Conservation (phyloP, 768 basidiomycete species). For the Leucocoprinus birnbaumii region DNA sequence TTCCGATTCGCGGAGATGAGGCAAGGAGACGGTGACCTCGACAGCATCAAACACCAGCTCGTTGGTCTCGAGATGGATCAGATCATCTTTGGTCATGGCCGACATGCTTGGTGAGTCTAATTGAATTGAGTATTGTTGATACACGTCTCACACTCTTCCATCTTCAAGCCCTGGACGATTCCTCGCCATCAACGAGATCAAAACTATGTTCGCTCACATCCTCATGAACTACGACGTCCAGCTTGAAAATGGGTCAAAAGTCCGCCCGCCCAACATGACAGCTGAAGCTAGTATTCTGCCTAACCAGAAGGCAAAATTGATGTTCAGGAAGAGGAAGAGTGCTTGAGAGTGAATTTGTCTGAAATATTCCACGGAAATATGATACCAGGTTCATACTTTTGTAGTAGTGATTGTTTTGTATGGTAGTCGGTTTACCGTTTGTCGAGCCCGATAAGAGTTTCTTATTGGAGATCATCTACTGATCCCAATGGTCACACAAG, state of each 20-base stretch:
- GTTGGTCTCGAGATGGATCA: constrained; percentile 28
- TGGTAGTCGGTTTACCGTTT: too few relatives aligned
- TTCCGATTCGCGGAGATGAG: constrained; percentile 30
- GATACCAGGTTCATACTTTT: too few relatives aligned
- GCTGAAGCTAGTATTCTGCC: not conserved
- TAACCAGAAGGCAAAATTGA: constrained; percentile 5
- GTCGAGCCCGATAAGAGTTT: too few relatives aligned
- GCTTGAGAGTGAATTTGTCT: too few relatives aligned
- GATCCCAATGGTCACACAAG: too few relatives aligned
- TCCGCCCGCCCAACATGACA: not conserved
- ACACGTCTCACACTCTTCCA: constrained; percentile 10
- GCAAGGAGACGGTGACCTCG: constrained; percentile 6
- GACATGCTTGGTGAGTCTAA: constrained; percentile 25
- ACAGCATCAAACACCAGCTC: constrained; percentile 28
- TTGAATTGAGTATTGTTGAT: not conserved
- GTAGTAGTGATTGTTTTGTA: too few relatives aligned
- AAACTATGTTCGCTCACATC: constrained; percentile 39
- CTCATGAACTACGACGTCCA: constrained; percentile 36
- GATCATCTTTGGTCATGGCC: constrained; percentile 36
- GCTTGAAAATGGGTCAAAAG: constrained; percentile 13
- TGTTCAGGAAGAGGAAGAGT: constrained; percentile 11
- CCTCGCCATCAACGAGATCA: constrained; percentile 38
- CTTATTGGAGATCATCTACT: too few relatives aligned
- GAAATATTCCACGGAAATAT: too few relatives aligned
- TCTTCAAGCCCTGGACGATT: constrained; percentile 31